These are phyloP conservation scores for Chaetomium tenue DNA, from an alignment of 495 filamentous ascomycete genomes.

Conservation along the genomic window DNA sequence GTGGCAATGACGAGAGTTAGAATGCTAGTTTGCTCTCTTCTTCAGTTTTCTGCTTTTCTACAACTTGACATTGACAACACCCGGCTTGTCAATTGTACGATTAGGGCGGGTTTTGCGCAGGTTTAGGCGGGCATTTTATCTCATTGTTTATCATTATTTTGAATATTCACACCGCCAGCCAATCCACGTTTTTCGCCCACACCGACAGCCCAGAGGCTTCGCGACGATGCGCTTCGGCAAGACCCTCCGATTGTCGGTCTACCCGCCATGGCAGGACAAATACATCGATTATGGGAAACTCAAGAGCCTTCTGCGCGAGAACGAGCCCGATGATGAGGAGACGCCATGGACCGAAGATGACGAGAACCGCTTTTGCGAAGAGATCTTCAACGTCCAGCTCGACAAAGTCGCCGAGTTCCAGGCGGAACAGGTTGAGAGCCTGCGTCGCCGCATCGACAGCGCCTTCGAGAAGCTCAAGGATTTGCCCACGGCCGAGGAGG, in stretches of 20 bases:
- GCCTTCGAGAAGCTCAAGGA: conserved; percentile 62
- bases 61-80: background rate
- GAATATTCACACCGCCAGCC: background rate
- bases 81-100: background rate
- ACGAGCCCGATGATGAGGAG: conserved; percentile 56
- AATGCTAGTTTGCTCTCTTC: background rate
- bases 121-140: background rate
- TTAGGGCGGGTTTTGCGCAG: background rate
- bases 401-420: conserved; percentile 95
- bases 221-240: conserved; percentile 84
- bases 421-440: conserved; percentile 64
- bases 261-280: conserved; percentile 84
- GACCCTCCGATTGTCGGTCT: conserved; percentile 74
- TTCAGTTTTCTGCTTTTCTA: background rate
- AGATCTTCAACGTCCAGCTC: conserved; percentile 87
- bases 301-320: conserved; percentile 81
- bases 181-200: background rate
- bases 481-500: conserved; percentile 41
- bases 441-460: conserved; percentile 64
- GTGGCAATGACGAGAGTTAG: background rate
- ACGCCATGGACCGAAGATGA: conserved; percentile 90
- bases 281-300: conserved; percentile 96
- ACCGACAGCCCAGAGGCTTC: background rate
- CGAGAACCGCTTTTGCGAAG: conserved; percentile 89
- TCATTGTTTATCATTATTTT: background rate